These are phyloP conservation scores for Takashimella tepidaria DNA, from an alignment of 1,284 basidiomycete species.

Conservation along the genomic window DNA sequence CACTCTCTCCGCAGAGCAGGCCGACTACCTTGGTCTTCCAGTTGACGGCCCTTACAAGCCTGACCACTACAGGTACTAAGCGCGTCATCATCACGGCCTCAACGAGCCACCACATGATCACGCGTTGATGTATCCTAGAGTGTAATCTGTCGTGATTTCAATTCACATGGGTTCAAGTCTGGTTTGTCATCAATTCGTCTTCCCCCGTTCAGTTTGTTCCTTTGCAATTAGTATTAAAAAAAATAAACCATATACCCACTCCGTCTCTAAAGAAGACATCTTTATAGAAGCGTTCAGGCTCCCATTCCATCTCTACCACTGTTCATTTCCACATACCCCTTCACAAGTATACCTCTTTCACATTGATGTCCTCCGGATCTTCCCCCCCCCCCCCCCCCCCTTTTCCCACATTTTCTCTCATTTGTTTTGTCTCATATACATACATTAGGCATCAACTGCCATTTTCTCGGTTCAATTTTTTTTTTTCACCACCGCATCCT, in stretches of 20 bases:
- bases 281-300: too few relatives aligned
- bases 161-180: neutral
- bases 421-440: neutral
- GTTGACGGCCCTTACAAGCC: slow-evolving; percentile 90
- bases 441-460: neutral
- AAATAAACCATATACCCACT: neutral
- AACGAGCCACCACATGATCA: slow-evolving; percentile 10
- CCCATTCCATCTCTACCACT: too few relatives aligned
- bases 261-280: too few relatives aligned
- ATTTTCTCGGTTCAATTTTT: neutral
- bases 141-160: too few relatives aligned
- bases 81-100: slow-evolving; percentile 23
- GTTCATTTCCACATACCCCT: too few relatives aligned
- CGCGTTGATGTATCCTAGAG: neutral
- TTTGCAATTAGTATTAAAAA: neutral
- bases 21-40: slow-evolving; percentile 88
- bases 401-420: neutral
- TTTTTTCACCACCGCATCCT: too few relatives aligned
- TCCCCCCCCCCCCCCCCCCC: too few relatives aligned
- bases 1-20: slow-evolving; percentile 68
- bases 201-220: neutral
- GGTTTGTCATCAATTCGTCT: neutral
- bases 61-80: slow-evolving; percentile 57
- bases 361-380: neutral
- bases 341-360: neutral